phyloP scores from a whole-genome alignment of 257 asterid genomes.

The Plantago major region DNA sequence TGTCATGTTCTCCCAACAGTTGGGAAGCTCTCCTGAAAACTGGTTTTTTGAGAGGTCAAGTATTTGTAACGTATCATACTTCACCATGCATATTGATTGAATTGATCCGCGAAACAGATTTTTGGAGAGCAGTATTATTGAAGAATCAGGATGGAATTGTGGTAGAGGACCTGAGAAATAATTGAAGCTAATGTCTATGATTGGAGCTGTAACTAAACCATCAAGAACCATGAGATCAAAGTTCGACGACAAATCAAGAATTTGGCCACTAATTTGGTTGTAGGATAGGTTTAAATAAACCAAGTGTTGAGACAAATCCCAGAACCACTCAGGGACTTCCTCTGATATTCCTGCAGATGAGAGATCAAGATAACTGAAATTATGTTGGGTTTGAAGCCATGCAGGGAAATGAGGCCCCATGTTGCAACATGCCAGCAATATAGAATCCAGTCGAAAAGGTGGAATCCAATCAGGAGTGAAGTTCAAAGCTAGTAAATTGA shows the following conservation, averaged over 20 bases:
- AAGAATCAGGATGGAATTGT: not conserved
- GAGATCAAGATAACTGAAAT: not conserved
- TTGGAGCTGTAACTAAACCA: no score
- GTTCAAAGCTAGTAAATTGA: not conserved
- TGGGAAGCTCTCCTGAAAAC: not conserved
- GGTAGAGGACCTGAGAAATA: not conserved
- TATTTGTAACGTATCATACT: not conserved
- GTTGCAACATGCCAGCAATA: not conserved
- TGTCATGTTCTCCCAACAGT: not conserved
- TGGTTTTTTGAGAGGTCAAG: constrained; percentile 6
- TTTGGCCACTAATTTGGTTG: not conserved
- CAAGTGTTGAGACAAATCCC: not conserved
- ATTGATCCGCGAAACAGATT: not conserved
- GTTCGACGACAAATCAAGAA: not conserved
- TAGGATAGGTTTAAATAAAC: not conserved
- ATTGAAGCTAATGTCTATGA: not conserved
- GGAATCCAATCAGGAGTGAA: not conserved
- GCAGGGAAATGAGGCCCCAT: not conserved
- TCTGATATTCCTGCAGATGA: not conserved
- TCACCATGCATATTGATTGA: not conserved
- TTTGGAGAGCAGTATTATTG: not conserved
- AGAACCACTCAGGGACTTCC: not conserved
- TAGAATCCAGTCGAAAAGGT: not conserved
- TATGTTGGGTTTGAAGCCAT: not conserved
- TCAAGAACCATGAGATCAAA: not conserved